Conservation (phyloP, 2,329 filamentous ascomycete species). For the Purpureocillium takamizusanense region DNA sequence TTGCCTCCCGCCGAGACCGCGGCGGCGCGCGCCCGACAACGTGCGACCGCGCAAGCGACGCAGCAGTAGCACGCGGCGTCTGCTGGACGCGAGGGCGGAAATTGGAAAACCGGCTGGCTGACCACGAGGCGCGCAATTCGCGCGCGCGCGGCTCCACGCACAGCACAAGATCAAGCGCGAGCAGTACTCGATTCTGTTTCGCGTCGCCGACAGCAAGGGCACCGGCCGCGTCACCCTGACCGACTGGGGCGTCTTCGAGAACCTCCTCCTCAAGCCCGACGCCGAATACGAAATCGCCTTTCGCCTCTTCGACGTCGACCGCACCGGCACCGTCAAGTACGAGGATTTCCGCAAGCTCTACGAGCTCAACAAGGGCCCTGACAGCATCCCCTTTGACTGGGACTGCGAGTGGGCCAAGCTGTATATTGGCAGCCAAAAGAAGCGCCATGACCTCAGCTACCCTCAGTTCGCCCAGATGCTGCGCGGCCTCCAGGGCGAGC, state of each 20-base stretch:
- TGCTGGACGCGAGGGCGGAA: too few species aligned
- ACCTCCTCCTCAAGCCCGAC: conserved; percentile 85
- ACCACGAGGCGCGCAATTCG: too few species aligned
- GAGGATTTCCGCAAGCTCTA: conserved; percentile 80
- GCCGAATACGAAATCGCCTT: conserved; percentile 99
- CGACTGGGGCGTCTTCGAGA: conserved; percentile 92
- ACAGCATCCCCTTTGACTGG: conserved; percentile 92
- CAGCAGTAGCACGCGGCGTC: too few species aligned
- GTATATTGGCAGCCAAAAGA: conserved; percentile 82
- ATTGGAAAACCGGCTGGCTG: neutral
- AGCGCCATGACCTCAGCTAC: conserved; percentile 87
- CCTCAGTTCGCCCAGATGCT: conserved; percentile 97
- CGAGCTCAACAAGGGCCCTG: conserved; percentile 76
- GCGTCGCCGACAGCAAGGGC: conserved; percentile 73
- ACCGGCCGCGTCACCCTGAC: conserved; percentile 65
- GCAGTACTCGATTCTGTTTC: conserved; percentile 90
- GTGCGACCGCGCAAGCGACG: too few species aligned
- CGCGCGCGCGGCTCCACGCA: conserved; percentile 4
- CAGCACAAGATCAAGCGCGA: conserved; percentile 97
- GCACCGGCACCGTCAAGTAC: conserved; percentile 79
- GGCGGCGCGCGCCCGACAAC: too few species aligned
- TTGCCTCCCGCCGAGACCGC: neutral
- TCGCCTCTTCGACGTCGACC: conserved; percentile 83
- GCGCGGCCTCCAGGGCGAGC: conserved; percentile 88
- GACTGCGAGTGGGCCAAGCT: conserved; percentile 92